Evolutionary conservation across 1,139 yeast genomes (phyloP), one percentile per base, ranked within the genome.

Genomic region (Nakaseomyces sp.): DNA sequence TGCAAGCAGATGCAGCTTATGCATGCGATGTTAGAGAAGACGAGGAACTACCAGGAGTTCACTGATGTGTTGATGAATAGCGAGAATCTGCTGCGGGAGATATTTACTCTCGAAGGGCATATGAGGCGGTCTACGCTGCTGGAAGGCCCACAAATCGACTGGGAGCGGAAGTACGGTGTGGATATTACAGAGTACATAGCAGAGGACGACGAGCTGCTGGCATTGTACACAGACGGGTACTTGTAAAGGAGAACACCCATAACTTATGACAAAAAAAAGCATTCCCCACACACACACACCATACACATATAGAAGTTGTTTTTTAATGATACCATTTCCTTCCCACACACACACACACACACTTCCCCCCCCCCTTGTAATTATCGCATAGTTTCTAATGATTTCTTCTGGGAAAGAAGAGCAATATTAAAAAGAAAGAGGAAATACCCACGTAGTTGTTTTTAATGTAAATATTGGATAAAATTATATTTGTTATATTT

Each of bases 81-180:
- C 46, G 47, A 49, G 33, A 38, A 45, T 16, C 43, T 60, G 41
- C 50, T 61, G 45, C 47, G 56, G 33, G 60, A 59, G 46, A 53
- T 59, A 17, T 59, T 60, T 46, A 55, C 62, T 15, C 40, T 52
- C 40, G 63, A 58, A 41, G 53, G 54, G 22, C 50, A 46, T 25
- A 37, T 46, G 16, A 48, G 43, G 30, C 44, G 47, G 30, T 68
- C 42, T 76, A 76, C 61, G 65, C 68, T 29, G 66, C 64, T 30
- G 45, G 30, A 37, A 68, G 76, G 51, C 55, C 67, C 53, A 64
- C 71, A 61, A 68, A 70, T 51, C 75, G 81, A 48, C 67, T 81
- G 64, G 62, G 24, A 22, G 24, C 22, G 48, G 16, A 54, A 55
- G 45, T 60, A 51, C 42, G 63, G 62, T 4, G 24, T 60, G 10